Evolutionary conservation across 768 basidiomycete species (phyloP), one percentile per base, ranked within the genome.

Genomic region (Russula sp.): DNA sequence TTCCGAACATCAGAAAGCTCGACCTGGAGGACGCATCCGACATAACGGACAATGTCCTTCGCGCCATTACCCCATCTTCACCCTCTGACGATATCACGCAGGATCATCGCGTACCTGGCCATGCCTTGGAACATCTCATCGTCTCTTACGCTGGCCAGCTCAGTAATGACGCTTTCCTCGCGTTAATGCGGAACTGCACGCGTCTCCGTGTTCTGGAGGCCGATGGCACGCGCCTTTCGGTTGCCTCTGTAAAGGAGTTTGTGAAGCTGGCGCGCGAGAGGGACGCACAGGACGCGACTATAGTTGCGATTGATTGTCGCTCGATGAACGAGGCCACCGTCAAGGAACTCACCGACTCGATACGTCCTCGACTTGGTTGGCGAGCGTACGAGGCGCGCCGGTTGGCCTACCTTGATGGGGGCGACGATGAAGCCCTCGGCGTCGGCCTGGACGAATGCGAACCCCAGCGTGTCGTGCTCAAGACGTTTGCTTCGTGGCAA

Each of bases 401-500:
- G 71, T 77, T 93, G 18, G 77, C 74, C 47, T 94, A 82, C 74
- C 78, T 91, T 48, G 91, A 94, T 73, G 83, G 76, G 60, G 75
- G 83, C 68, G 90, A 92, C 70, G 80, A 78, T 6, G 86, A 88
- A 65, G 82, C 83, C 42, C 73, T 88, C 61, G 84, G 82, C 72
- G 74, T 84, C 9, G 88, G 86, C 50, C 86, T 90, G 75, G 88
- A 91, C 72, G 92, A 94, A 72, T 91, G 90, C 70, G 91, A 93
- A 66, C 79, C 81, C 69, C 74, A 69, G 70, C 77, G 86, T 31
- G 85, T 93, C 31, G 86, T 90, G 55, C 71, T 94, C 67, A 92
- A 92, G 81, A 85, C 87, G 31, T 94, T 92, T 73, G 87, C 89
- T 73, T 84, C 87, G 54, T 91, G 89, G 88, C 88, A 92, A 77